phyloP scores from a whole-genome alignment of 495 filamentous ascomycete species.

The Xylaria palmicola region DNA sequence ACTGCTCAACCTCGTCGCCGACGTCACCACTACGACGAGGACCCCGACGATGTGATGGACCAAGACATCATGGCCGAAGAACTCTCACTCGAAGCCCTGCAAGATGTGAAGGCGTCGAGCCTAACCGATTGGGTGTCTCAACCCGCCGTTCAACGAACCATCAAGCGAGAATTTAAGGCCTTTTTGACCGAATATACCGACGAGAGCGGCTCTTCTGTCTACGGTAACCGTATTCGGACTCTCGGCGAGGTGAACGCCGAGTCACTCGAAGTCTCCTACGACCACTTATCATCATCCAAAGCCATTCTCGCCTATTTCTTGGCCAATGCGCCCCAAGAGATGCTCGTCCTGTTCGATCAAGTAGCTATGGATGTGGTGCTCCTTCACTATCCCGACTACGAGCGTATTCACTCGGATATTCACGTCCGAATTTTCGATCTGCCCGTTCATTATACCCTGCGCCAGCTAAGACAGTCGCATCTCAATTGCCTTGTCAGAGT shows the following conservation, averaged over 20 bases:
- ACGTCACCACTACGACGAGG: constrained; percentile 88
- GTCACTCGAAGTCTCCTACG: constrained; percentile 92
- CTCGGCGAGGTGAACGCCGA: constrained; percentile 97
- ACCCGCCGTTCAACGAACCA: constrained; percentile 85
- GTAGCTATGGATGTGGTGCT: constrained; percentile 94
- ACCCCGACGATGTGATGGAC: constrained; percentile 86
- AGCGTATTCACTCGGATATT: constrained; percentile 96
- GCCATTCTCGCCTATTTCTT: constrained; percentile 98
- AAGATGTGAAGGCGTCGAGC: constrained; percentile 90
- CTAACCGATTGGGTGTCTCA: constrained; percentile 93
- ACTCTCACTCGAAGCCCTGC: constrained; percentile 84
- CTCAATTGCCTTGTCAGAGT: constrained; percentile 96
- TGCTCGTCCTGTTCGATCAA: constrained; percentile 94
- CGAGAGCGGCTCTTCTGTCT: constrained; percentile 81
- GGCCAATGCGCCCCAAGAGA: constrained; percentile 89
- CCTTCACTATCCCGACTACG: constrained; percentile 95
- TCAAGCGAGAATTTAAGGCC: constrained; percentile 93
- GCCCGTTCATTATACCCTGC: constrained; percentile 93
- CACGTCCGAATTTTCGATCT: constrained; percentile 96
- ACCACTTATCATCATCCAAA: constrained; percentile 83
- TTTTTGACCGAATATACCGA: constrained; percentile 97
- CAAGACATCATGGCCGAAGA: constrained; percentile 93
- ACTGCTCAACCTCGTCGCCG: constrained; percentile 76
- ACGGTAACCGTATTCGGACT: constrained; percentile 87
- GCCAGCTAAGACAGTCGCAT: constrained; percentile 92